Conservation (phyloP, 2,329 filamentous ascomycete species). For the Drechslerella stenobrocha region DNA sequence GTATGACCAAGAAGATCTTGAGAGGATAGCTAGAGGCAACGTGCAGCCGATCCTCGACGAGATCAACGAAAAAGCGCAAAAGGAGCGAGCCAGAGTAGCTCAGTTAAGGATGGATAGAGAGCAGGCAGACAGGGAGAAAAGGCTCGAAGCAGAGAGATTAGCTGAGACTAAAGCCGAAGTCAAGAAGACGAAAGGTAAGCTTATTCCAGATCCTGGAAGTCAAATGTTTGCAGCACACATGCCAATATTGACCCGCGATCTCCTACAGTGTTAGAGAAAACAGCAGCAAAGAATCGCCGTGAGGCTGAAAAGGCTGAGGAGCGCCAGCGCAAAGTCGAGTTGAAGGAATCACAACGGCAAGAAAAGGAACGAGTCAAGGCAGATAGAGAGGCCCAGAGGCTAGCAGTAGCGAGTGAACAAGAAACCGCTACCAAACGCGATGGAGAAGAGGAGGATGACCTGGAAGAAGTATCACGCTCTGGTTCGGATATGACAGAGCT, state of each 20-base stretch:
- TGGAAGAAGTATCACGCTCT: neutral
- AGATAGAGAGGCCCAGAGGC: conserved; percentile 16
- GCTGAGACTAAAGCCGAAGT: conserved; percentile 30
- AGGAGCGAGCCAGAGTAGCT: conserved; percentile 30
- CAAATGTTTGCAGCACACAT: neutral
- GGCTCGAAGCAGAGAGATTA: conserved; percentile 11
- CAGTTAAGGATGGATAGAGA: conserved; percentile 29
- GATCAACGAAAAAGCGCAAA: conserved; percentile 42
- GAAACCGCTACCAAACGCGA: neutral
- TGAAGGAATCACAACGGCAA: conserved; percentile 37
- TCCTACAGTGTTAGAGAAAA: conserved; percentile 26
- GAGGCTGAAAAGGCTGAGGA: conserved; percentile 44
- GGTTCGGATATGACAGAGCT: conserved; percentile 39
- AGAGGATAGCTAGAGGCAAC: conserved; percentile 40
- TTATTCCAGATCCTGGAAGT: neutral
- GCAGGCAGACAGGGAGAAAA: conserved; percentile 25
- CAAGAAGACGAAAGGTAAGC: conserved; percentile 37
- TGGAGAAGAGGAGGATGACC: neutral
- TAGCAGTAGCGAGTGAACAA: neutral
- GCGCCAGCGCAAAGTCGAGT: conserved; percentile 35
- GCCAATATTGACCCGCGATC: neutral
- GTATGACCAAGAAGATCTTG: conserved; percentile 41
- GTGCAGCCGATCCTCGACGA: conserved; percentile 46
- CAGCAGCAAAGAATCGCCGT: conserved; percentile 32
- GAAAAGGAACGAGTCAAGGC: conserved; percentile 36